These are phyloP conservation scores for Cardiosporidium cionae DNA, from an alignment of 169 alveolate genomes.

Conservation along the genomic window DNA sequence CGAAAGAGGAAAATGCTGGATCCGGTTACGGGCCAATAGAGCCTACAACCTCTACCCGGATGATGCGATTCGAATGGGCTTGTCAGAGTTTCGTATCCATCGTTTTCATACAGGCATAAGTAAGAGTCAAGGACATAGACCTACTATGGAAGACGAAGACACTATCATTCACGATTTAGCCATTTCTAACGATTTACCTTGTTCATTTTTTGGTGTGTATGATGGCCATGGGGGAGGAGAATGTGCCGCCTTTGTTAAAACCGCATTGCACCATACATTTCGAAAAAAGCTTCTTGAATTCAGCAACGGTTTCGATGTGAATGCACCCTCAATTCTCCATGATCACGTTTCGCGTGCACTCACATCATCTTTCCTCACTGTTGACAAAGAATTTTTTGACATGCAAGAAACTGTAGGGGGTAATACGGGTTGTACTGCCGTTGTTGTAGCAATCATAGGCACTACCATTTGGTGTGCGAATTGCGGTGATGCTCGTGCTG, in stretches of 20 bases:
- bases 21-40: too few relatives aligned
- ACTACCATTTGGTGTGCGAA: slow-evolving; percentile 76
- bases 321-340: background rate
- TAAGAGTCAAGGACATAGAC: slow-evolving; percentile 11
- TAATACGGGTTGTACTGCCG: slow-evolving; percentile 49
- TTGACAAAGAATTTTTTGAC: slow-evolving; percentile 5
- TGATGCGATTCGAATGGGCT: too few relatives aligned
- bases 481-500: slow-evolving; percentile 96
- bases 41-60: too few relatives aligned
- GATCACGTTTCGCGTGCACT: background rate
- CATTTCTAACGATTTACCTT: background rate
- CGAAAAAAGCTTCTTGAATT: background rate
- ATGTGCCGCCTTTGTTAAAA: slow-evolving; percentile 59
- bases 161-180: slow-evolving; percentile 4
- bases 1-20: too few relatives aligned
- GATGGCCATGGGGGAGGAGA: slow-evolving; percentile 70
- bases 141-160: slow-evolving; percentile 32
- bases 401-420: background rate
- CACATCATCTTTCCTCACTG: background rate
- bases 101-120: slow-evolving; percentile 9
- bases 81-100: too few relatives aligned
- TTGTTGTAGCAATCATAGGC: slow-evolving; percentile 61
- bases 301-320: too few relatives aligned
- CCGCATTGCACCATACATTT: slow-evolving; percentile 37
- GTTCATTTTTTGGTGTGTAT: slow-evolving; percentile 49